Conservation (phyloP, 2,329 filamentous ascomycete species). For the Xylaria multiplex region DNA sequence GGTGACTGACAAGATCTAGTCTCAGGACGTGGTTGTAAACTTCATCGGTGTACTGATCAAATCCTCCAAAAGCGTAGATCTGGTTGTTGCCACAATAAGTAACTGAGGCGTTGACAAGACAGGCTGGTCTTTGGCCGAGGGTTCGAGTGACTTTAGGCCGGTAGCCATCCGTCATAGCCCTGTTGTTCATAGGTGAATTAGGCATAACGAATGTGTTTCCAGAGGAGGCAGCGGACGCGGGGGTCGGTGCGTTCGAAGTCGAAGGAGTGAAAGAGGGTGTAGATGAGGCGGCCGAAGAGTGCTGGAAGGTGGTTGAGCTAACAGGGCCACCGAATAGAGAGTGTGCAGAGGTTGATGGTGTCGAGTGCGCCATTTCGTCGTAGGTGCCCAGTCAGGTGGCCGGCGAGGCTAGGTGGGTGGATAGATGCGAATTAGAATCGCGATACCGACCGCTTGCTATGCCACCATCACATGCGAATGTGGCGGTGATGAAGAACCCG, state of each 20-base stretch:
- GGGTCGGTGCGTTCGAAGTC: slow-evolving; percentile 55
- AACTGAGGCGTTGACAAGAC: slow-evolving; percentile 96
- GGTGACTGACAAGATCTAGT: slow-evolving; percentile 85
- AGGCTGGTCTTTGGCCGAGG: slow-evolving; percentile 84
- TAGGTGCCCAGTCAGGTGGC: neutral
- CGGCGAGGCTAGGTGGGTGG: neutral
- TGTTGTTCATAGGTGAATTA: slow-evolving; percentile 78
- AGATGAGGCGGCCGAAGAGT: slow-evolving; percentile 42
- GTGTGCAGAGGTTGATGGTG: slow-evolving; percentile 38
- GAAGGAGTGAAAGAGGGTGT: slow-evolving; percentile 46
- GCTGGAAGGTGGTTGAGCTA: slow-evolving; percentile 39
- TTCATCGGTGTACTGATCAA: slow-evolving; percentile 98
- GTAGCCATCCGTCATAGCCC: slow-evolving; percentile 76
- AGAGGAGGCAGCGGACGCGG: slow-evolving; percentile 63
- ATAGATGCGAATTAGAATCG: slow-evolving; percentile 15
- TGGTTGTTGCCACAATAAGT: slow-evolving; percentile 98
- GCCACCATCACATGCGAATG: slow-evolving; percentile 32
- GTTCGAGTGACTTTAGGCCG: slow-evolving; percentile 84
- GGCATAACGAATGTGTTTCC: slow-evolving; percentile 92
- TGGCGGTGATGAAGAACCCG: slow-evolving; percentile 2
- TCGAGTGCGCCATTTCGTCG: slow-evolving; percentile 45
- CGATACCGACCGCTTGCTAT: slow-evolving; percentile 20
- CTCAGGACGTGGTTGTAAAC: slow-evolving; percentile 97
- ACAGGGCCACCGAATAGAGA: slow-evolving; percentile 50
- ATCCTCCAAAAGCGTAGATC: slow-evolving; percentile 98